Evolutionary conservation across 2,329 filamentous ascomycete species (phyloP), one percentile per base, ranked within the genome.

Genomic region (Alternaria solani): DNA sequence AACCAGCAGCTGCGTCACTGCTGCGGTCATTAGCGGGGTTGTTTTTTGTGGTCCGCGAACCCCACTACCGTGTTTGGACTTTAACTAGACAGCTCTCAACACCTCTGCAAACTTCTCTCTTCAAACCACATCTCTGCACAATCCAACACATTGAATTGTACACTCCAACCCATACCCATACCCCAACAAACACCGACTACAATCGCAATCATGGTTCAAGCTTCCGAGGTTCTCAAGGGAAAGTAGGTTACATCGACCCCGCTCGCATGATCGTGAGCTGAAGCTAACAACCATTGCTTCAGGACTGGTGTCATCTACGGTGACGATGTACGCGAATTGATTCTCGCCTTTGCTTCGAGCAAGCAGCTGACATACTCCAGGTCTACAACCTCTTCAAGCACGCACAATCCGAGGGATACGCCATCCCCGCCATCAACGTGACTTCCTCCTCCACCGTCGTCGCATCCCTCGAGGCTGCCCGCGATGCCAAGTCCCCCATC

Each of bases 381-480:
- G 28, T 59, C 44, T 42, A 55, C 51, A 46, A 49, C 44, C 58
- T 61, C 16, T 61, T 61, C 58, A 61, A 94, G 82, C 92, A 97
- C 82, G 92, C 92, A 71, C 91, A 94, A 80, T 87, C 95, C 85
- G 87, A 96, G 78, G 84, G 90, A 51, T 71, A 71, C 47, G 75
- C 75, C 63, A 78, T 78, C 54, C 76, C 76, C 48, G 75, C 76
- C 66, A 76, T 78, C 69, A 74, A 75, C 63, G 73, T 96, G 78
- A 98, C 94, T 73, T 96, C 93, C 42, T 96, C 92, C 64, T 97
- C 93, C 65, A 93, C 91, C 65, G 90, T 89, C 66, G 90, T 97
- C 34, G 72, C 73, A 18, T 64, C 92, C 56, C 93, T 99, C 73
- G 95, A 99, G 87, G 95, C 95, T 79, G 95, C 95, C 73, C 90